Base-by-base conservation (phyloP, 1,139 yeast genomes). In the Eremothecium coryli region DNA sequence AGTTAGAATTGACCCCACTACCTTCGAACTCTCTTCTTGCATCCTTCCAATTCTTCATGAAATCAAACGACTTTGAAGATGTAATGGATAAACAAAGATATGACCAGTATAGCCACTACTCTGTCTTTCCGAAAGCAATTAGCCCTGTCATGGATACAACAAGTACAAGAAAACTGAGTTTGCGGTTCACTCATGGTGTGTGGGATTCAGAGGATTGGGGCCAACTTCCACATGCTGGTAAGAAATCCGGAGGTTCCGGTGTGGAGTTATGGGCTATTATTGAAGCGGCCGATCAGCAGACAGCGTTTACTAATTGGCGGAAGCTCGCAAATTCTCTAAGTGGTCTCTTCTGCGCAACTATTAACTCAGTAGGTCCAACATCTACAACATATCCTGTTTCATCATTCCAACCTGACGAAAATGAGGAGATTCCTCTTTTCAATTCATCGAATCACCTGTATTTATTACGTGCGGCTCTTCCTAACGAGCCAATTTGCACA, bases 121-220 rank as follows among this genome's bases (percentile, higher is more conserved):
- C 75, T 3, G 68, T 74, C 20, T 86, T 90, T 48, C 96, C 98
- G 0, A 71, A 84, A 41, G 67, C 88, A 0, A 61, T 93, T 12
- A 90, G 88, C 2, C 93, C 94, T 24, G 68, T 90, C 5, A 53
- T 93, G 16, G 76, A 73, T 29, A 61, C 70, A 10, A 71, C 94
- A 2, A 68, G 71, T 40, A 72, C 93, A 0, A 65, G 82, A 37
- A 90, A 84, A 46, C 64, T 93, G 33, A 95, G 84, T 55, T 62
- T 90, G 39, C 62, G 96, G 33, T 88, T 93, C 54, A 74, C 93
- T 1, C 94, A 85, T 54, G 99, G 98, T 1, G 82, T 90, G 79
- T 90, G 96, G 93, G 95, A 90, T 50, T 66, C 88, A 0, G 84
- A 81, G 40, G 63, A 71, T 5, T 90, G 96, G 94, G 98, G 98